Evolutionary conservation across 2,329 filamentous ascomycete species (phyloP).

Genomic region (Sporothrix euskadiensis): DNA sequence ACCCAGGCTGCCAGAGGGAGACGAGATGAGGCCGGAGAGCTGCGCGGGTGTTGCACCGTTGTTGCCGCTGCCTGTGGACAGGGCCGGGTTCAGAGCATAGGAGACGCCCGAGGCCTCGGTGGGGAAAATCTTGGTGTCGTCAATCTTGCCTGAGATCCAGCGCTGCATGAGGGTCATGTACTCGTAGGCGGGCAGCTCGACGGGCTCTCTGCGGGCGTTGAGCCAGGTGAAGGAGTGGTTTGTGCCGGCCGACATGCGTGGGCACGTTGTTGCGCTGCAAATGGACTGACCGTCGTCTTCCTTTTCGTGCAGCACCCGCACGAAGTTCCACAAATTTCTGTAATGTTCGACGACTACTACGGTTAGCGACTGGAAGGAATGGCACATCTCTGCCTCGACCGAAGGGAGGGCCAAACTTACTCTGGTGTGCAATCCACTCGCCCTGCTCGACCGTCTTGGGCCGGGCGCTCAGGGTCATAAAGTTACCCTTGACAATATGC

Average conservation of each 20-base stretch:
- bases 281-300: slow-evolving; percentile 76
- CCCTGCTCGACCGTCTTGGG: slow-evolving; percentile 91
- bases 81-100: slow-evolving; percentile 59
- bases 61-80: background rate
- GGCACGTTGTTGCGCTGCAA: slow-evolving; percentile 81
- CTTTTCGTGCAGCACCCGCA: slow-evolving; percentile 82
- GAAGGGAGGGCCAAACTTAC: slow-evolving; percentile 49
- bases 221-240: slow-evolving; percentile 97
- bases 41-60: background rate
- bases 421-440: slow-evolving; percentile 94
- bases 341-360: slow-evolving; percentile 86
- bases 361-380: slow-evolving; percentile 11
- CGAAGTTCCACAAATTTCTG: slow-evolving; percentile 83
- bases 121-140: slow-evolving; percentile 85
- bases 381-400: no score
- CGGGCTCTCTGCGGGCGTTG: slow-evolving; percentile 80
- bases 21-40: background rate
- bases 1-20: background rate
- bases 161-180: slow-evolving; percentile 96
- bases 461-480: slow-evolving; percentile 90
- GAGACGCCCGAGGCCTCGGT: slow-evolving; percentile 75
- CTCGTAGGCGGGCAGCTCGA: slow-evolving; percentile 87
- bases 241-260: slow-evolving; percentile 90
- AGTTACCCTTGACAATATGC: slow-evolving; percentile 95
- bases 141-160: slow-evolving; percentile 95